These are phyloP conservation scores for Aureobasidium sp. DNA, from an alignment of 2,329 filamentous ascomycete genomes.

Conservation along the genomic window DNA sequence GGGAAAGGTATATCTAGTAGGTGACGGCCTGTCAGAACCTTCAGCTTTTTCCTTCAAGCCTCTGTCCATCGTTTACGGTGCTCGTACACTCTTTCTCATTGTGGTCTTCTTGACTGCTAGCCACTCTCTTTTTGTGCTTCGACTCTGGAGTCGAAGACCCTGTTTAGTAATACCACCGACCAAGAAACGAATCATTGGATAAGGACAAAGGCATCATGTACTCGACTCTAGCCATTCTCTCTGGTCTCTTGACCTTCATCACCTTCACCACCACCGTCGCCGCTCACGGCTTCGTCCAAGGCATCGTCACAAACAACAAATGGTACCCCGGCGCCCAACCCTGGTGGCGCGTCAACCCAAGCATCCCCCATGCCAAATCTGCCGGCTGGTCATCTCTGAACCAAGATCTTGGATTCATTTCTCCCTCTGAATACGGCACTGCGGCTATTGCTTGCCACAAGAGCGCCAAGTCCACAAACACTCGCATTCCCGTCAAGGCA, in stretches of 20 bases:
- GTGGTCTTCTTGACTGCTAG: not conserved
- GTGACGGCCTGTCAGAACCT: not conserved
- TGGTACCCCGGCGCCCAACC: constrained; percentile 38
- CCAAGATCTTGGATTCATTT: constrained; percentile 30
- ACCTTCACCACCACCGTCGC: constrained; percentile 30
- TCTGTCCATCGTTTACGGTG: not conserved
- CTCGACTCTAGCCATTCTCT: not conserved
- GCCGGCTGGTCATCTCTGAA: constrained; percentile 46
- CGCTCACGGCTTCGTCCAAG: constrained; percentile 39
- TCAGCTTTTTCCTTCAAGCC: not conserved
- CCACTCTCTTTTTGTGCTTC: not conserved
- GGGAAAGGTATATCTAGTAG: not conserved
- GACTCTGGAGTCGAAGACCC: not conserved
- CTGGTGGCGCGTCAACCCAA: constrained; percentile 30
- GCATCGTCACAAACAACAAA: constrained; percentile 39
- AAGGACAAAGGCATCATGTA: not conserved
- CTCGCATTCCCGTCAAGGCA: constrained; percentile 48
- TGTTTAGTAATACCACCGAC: not conserved
- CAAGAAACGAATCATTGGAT: not conserved
- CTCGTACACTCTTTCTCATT: not conserved
- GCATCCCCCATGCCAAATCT: constrained; percentile 24
- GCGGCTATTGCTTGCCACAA: constrained; percentile 19
- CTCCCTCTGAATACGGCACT: constrained; percentile 19
- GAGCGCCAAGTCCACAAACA: constrained; percentile 25
- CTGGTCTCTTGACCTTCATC: not conserved